A percentile compares a stretch with the other conserved stretches of the same genome.
phyloP scores from a whole-genome alignment of 148 eudicot genomes.

The Arctostaphylos glauca region DNA sequence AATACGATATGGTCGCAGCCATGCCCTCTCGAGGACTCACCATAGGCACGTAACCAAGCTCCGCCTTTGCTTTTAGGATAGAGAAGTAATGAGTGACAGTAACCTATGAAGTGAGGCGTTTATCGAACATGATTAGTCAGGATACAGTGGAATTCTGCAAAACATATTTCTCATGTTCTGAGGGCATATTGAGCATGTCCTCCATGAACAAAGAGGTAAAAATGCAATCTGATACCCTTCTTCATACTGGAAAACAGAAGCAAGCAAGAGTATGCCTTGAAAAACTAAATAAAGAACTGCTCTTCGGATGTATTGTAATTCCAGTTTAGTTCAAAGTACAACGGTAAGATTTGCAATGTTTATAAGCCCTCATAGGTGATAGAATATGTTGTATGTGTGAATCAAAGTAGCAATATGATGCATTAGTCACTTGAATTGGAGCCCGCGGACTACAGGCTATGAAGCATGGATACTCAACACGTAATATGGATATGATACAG shows the following conservation, averaged over 20 bases:
- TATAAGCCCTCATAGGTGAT: not conserved
- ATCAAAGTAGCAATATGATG: not conserved
- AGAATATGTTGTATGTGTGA: not conserved
- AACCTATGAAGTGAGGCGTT: constrained; percentile 39
- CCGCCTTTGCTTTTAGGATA: constrained; percentile 68
- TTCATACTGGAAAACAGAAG: not conserved
- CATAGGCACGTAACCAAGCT: constrained; percentile 71
- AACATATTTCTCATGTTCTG: not conserved
- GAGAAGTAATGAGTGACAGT: constrained; percentile 92
- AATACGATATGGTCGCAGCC: constrained; percentile 72
- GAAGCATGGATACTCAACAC: too few species aligned
- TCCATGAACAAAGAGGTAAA: not conserved
- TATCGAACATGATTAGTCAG: not conserved
- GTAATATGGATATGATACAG: too few species aligned
- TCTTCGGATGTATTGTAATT: too few species aligned
- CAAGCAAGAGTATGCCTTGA: not conserved
- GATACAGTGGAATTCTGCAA: not conserved
- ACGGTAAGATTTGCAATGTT: not conserved
- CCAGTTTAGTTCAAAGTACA: not conserved
- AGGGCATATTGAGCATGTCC: not conserved
- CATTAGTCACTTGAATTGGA: not conserved
- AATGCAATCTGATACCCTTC: not conserved
- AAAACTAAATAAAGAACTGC: not conserved
- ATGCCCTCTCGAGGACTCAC: constrained; percentile 75
- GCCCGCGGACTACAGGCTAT: not conserved